Base-by-base conservation (phyloP, 139 green algal genomes). In the Desmodesmus armatus region DNA sequence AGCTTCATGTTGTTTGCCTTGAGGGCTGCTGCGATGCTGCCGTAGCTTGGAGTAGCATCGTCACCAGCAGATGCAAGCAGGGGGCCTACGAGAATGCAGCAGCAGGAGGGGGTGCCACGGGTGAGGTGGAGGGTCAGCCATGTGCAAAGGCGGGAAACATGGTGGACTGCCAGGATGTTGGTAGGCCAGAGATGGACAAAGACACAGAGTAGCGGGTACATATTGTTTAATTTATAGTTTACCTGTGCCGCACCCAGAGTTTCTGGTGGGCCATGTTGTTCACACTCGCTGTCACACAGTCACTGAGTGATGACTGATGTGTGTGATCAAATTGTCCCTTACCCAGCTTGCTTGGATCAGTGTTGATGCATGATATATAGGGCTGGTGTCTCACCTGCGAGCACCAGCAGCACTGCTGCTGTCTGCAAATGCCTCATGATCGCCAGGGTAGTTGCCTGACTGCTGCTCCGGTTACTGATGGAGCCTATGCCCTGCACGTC, bases 1-100 rank as follows among this genome's bases (percentile, higher is more conserved):
- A 75, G 29, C 2, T 25, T 84, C 2, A 75, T 27, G 1, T 75
- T 53, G 29, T 84, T 84, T 35, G 60, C 78, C 47, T 74, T 65
- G 17, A 43, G 40, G 33, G 78, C 78, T 53, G 63, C 78, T 13
- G 25, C 43, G 31, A 84, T 84, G 43, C 19, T 84, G 41, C 5
- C 78, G 65, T 84, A 84, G n/a, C n/a, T n/a, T n/a, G n/a, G n/a
- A n/a, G n/a, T n/a, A n/a, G n/a, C n/a, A n/a, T n/a, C n/a, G n/a
- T n/a, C n/a, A n/a, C n/a, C n/a, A n/a, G n/a, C n/a, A n/a, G n/a
- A n/a, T n/a, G n/a, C n/a, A n/a, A n/a, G n/a, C n/a, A n/a, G n/a
- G n/a, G n/a, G n/a, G n/a, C n/a, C n/a, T n/a, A n/a, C n/a, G n/a
- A n/a, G n/a, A n/a, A n/a, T n/a, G n/a, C n/a, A n/a, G n/a, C n/a